Evolutionary conservation across 805 yeast species (phyloP).

Genomic region (Metschnikowia gelsemii): DNA sequence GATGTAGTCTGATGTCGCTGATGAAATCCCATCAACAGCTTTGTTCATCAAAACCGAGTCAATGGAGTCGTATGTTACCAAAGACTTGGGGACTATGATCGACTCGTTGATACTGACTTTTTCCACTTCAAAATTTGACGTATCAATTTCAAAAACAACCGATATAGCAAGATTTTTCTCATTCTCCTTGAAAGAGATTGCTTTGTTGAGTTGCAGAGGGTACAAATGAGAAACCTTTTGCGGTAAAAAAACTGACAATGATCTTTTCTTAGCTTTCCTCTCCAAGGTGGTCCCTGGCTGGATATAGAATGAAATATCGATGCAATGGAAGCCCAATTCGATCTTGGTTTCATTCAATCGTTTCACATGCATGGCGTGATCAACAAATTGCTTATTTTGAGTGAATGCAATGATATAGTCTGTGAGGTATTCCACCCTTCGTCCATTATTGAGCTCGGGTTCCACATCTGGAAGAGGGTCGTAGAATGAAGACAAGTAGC

Average conservation of each 20-base stretch:
- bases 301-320: slow-evolving; percentile 73
- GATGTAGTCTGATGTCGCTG: slow-evolving; percentile 64
- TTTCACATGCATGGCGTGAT: slow-evolving; percentile 82
- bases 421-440: slow-evolving; percentile 52
- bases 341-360: slow-evolving; percentile 56
- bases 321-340: slow-evolving; percentile 82
- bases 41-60: slow-evolving; percentile 47
- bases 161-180: slow-evolving; percentile 67
- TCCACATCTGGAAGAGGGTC: slow-evolving; percentile 44
- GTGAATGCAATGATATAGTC: slow-evolving; percentile 67
- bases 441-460: slow-evolving; percentile 32
- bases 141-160: slow-evolving; percentile 77
- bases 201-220: slow-evolving; percentile 62
- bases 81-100: slow-evolving; percentile 59
- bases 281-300: slow-evolving; percentile 76
- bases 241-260: slow-evolving; percentile 83
- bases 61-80: slow-evolving; percentile 53
- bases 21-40: slow-evolving; percentile 32
- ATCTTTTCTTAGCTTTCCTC: slow-evolving; percentile 85
- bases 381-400: slow-evolving; percentile 58
- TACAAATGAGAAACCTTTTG: slow-evolving; percentile 67
- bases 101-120: slow-evolving; percentile 78
- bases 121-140: slow-evolving; percentile 66
- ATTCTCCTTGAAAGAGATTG: slow-evolving; percentile 60
- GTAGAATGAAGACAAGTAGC: slow-evolving; percentile 14